Evolutionary conservation across 768 basidiomycete genomes (phyloP).

Genomic region (Cystofilobasidium macerans): DNA sequence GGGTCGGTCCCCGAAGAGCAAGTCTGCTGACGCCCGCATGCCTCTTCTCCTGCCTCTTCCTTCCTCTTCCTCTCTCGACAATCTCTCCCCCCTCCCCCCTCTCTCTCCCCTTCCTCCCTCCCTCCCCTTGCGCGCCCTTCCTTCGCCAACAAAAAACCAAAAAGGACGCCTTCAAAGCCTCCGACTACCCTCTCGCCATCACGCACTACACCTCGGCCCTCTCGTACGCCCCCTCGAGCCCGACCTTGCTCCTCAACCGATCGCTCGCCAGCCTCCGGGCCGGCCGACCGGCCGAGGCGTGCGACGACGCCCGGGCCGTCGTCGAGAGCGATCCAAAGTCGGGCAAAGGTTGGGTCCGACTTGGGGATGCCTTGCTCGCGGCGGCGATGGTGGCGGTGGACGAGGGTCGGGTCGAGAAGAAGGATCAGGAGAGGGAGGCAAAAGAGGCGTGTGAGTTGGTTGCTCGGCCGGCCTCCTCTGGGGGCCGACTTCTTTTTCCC

Average conservation of each 20-base stretch:
- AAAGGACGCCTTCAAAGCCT: conserved; percentile 19
- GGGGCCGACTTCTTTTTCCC: no score
- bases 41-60: not conserved
- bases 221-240: conserved; percentile 3
- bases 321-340: conserved; percentile 15
- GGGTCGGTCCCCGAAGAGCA: no score
- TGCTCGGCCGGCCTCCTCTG: no score
- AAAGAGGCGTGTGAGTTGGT: no score
- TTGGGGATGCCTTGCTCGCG: conserved; percentile 20
- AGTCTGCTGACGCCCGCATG: no score
- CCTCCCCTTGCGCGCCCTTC: not conserved
- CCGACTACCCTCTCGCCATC: conserved; percentile 1
- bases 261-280: conserved; percentile 18
- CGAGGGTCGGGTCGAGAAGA: not conserved
- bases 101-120: not conserved
- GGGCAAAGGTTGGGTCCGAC: conserved; percentile 18
- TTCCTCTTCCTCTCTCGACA: not conserved
- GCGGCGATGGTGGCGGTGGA: no score
- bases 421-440: conserved; percentile 5
- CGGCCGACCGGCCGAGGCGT: not conserved
- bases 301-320: not conserved
- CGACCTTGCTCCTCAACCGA: conserved; percentile 18
- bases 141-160: no score
- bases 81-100: not conserved
- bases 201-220: conserved; percentile 16